Evolutionary conservation across 2,329 filamentous ascomycete genomes (phyloP).

Genomic region (Clarireedia paspali): DNA sequence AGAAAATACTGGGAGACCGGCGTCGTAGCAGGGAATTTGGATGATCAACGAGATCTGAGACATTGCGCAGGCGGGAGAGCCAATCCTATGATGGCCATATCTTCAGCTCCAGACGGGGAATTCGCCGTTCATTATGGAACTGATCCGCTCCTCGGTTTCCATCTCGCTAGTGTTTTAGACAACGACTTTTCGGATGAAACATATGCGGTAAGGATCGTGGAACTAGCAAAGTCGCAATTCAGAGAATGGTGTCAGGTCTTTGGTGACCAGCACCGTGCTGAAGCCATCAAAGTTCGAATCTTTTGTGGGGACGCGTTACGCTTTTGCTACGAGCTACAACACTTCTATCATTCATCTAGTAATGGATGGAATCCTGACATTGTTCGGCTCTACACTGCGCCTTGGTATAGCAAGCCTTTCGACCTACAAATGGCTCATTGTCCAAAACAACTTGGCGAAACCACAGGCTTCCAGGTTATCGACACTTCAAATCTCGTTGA

Average conservation of each 20-base stretch:
- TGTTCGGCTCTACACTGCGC: background rate
- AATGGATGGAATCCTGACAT: background rate
- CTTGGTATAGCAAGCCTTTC: background rate
- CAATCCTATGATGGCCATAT: slow-evolving; percentile 11
- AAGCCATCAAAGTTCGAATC: slow-evolving; percentile 5
- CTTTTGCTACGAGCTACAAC: slow-evolving; percentile 12
- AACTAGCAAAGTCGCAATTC: slow-evolving; percentile 4
- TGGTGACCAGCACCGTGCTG: background rate
- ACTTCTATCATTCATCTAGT: background rate
- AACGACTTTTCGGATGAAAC: background rate
- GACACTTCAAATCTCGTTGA: slow-evolving; percentile 15
- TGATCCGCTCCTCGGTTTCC: slow-evolving; percentile 13
- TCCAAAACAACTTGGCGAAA: background rate
- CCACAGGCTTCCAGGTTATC: slow-evolving; percentile 4
- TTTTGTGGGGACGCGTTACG: slow-evolving; percentile 12
- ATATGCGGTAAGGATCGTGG: background rate
- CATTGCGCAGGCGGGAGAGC: background rate
- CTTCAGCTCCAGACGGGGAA: background rate
- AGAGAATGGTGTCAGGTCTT: slow-evolving; percentile 5
- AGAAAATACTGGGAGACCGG: background rate
- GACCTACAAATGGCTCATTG: background rate
- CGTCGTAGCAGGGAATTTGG: background rate
- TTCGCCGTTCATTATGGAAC: slow-evolving; percentile 6
- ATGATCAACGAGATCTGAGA: background rate
- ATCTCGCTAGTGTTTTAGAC: slow-evolving; percentile 10